Base-by-base conservation (phyloP, 805 yeast species). In the Candida succiphila region DNA sequence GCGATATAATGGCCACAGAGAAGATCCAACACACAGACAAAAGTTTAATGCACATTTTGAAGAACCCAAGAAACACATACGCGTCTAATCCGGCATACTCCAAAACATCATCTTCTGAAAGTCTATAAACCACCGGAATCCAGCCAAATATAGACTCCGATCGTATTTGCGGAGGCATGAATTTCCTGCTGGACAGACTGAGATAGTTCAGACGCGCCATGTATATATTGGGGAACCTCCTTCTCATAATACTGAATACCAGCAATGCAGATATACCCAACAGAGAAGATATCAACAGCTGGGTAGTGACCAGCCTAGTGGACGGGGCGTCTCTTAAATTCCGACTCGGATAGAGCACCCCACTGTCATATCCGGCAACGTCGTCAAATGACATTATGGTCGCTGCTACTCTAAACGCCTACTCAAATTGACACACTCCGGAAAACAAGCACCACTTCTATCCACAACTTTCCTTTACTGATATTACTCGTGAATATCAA, bases 11-110 rank as follows among this genome's bases (percentile, higher is more conserved):
- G 5, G 75, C 60, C 8, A 82, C 60, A 1, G 95, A 87, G 46
- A 84, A 73, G 2, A 83, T 37, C 30, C 84, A 69, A 48, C 87
- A 78, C 1, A 72, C 58, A 3, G 72, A 56, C 17, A 89, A 56
- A 7, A 84, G 61, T 51, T 75, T 74, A 31, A 88, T 83, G 39
- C 92, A 72, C 83, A 87, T 84, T 39, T 83, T 79, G 69, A 92
- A 92, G 52, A 89, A 88, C 4, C 87, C 87, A 22, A 89, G 58
- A 49, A 84, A 89, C 31, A 92, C 97, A 58, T 72, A 87, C 1
- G 96, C 96, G 59, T 89, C 98, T 29, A 89, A 58, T 0, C 98
- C 98, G 3, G 96, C 95, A 48, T 78, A 80, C 39, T 86, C 89
- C 32, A 89, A 65, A 2, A 92, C 71, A 37, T 86, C 87, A 13